These are phyloP conservation scores for Phialophora verrucosa DNA, from an alignment of 2,329 filamentous ascomycete genomes.

Conservation along the genomic window DNA sequence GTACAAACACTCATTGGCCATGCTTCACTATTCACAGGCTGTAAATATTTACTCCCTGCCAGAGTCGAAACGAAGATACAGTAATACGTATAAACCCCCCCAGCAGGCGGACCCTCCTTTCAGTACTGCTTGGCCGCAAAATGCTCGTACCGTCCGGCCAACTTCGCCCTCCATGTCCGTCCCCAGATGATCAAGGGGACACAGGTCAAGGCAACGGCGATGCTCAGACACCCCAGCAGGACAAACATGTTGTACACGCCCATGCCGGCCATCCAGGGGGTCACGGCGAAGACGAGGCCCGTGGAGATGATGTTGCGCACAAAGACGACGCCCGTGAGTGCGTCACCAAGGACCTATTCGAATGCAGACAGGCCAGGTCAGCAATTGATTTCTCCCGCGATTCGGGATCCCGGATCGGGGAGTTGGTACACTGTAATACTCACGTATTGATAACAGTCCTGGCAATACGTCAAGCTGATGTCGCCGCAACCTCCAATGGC, in stretches of 20 bases:
- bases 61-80: too few species aligned
- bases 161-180: slow-evolving; percentile 44
- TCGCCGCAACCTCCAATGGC: slow-evolving; percentile 40
- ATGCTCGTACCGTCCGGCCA: slow-evolving; percentile 45
- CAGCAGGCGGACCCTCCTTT: not conserved
- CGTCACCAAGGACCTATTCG: slow-evolving; percentile 54
- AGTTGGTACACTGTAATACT: too few species aligned
- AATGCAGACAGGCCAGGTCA: not conserved
- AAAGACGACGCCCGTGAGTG: slow-evolving; percentile 54
- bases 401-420: too few species aligned
- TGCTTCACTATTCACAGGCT: too few species aligned
- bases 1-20: too few species aligned
- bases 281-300: slow-evolving; percentile 54
- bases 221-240: slow-evolving; percentile 47
- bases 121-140: slow-evolving; percentile 45
- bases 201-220: slow-evolving; percentile 42
- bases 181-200: slow-evolving; percentile 45
- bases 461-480: slow-evolving; percentile 42
- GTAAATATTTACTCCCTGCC: too few species aligned
- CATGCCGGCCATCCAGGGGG: slow-evolving; percentile 49
- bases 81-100: too few species aligned
- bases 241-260: slow-evolving; percentile 52
- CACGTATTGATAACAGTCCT: slow-evolving; percentile 44
- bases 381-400: slow-evolving; percentile 7
- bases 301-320: slow-evolving; percentile 53